Evolutionary conservation across 495 filamentous ascomycete species (phyloP).

Genomic region (Arthonia radiata): DNA sequence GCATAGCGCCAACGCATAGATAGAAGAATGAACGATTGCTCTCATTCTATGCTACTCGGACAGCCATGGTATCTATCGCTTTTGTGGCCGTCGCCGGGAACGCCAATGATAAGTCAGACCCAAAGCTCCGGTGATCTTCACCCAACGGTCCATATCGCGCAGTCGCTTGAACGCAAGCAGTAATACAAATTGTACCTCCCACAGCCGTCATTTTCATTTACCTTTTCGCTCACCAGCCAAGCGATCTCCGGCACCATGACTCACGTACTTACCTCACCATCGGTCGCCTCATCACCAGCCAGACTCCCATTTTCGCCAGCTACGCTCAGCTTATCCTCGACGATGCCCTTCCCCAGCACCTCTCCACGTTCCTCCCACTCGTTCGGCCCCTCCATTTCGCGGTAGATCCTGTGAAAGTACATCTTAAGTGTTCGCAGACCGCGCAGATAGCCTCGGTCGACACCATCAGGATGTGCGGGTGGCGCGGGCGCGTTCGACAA

Average conservation of each 20-base stretch:
- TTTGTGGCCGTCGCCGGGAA: too few relatives aligned
- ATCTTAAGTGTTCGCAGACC: constrained; percentile 54
- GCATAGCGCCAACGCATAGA: background rate
- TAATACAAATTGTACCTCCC: too few relatives aligned
- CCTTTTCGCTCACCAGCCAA: too few relatives aligned
- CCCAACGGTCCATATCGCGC: too few relatives aligned
- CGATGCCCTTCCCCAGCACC: constrained; percentile 14
- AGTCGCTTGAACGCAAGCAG: too few relatives aligned
- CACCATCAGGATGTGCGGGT: constrained; percentile 49
- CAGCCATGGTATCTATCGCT: too few relatives aligned
- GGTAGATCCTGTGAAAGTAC: constrained; percentile 75
- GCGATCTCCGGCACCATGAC: too few relatives aligned
- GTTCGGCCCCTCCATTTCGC: constrained; percentile 43
- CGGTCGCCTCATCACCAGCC: background rate
- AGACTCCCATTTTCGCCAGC: background rate
- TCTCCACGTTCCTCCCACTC: constrained; percentile 19
- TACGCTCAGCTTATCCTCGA: constrained; percentile 3
- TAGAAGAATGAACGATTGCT: too few relatives aligned
- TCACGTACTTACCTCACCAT: background rate
- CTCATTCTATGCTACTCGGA: too few relatives aligned
- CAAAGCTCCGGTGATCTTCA: too few relatives aligned
- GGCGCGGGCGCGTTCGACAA: constrained; percentile 46
- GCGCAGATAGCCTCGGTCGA: constrained; percentile 74
- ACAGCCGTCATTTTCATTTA: too few relatives aligned
- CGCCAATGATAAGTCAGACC: too few relatives aligned